phyloP scores from a whole-genome alignment of 495 filamentous ascomycete species.

The Annulohypoxylon nitens region DNA sequence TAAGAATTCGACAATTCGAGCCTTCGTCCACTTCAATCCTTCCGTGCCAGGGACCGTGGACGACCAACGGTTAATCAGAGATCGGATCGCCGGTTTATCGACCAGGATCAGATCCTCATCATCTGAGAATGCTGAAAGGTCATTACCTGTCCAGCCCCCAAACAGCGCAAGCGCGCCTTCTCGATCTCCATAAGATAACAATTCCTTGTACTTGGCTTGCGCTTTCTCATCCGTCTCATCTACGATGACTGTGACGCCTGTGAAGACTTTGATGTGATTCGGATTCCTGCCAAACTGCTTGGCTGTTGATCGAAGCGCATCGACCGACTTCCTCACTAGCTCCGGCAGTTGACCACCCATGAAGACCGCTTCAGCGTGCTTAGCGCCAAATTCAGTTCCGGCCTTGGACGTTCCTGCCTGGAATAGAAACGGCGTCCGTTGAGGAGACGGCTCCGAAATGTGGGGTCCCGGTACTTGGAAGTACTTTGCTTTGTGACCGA shows the following conservation, averaged over 20 bases:
- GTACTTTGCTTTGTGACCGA: conserved; percentile 73
- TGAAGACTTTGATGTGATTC: conserved; percentile 66
- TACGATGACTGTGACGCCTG: conserved; percentile 64
- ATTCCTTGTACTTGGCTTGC: conserved; percentile 64
- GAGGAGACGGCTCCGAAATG: conserved; percentile 69
- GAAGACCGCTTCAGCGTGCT: conserved; percentile 69
- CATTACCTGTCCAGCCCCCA: conserved; percentile 71
- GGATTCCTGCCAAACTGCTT: conserved; percentile 60
- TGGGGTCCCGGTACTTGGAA: conserved; percentile 72
- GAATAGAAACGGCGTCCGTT: conserved; percentile 70
- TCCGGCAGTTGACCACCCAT: conserved; percentile 63
- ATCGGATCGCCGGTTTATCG: conserved; percentile 68
- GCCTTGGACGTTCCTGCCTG: conserved; percentile 71
- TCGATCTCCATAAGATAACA: conserved; percentile 61
- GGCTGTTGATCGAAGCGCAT: conserved; percentile 64
- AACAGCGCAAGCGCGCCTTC: conserved; percentile 70
- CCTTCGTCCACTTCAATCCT: conserved; percentile 66
- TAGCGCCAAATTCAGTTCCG: conserved; percentile 68
- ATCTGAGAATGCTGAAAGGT: conserved; percentile 62
- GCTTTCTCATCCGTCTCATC: conserved; percentile 69
- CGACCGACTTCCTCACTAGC: conserved; percentile 63
- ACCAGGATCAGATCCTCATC: conserved; percentile 67
- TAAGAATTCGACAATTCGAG: conserved; percentile 64
- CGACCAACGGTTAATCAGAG: conserved; percentile 49
- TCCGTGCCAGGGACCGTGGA: conserved; percentile 55